Conservation (phyloP, 78 protist species). For the Cavenderia fasciculata region DNA sequence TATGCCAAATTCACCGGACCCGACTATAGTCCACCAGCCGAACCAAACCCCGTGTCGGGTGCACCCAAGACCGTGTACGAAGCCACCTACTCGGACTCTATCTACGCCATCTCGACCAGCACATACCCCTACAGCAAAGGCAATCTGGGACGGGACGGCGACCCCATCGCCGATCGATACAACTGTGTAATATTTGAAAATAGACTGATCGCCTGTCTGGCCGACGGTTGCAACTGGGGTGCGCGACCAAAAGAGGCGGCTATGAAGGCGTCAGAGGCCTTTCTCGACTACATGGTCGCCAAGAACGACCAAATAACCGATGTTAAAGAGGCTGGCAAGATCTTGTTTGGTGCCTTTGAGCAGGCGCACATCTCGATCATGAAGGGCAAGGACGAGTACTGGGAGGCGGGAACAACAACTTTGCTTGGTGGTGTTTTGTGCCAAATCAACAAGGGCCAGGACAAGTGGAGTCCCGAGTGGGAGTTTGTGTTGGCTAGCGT, state of each 20-base stretch:
- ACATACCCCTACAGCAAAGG: conserved; percentile 56
- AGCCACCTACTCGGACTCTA: neutral
- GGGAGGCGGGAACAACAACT: conserved; percentile 83
- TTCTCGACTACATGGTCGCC: conserved; percentile 49
- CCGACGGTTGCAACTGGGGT: conserved; percentile 86
- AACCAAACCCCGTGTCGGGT: neutral
- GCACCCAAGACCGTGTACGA: conserved; percentile 33
- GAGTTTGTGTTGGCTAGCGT: conserved; percentile 67
- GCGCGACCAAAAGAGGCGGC: conserved; percentile 57
- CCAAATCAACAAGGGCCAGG: conserved; percentile 61
- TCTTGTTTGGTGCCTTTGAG: conserved; percentile 63
- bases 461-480: conserved; percentile 80
- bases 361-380: conserved; percentile 55
- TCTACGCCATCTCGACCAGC: conserved; percentile 44
- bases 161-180: conserved; percentile 75
- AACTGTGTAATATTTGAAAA: conserved; percentile 44
- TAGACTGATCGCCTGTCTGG: conserved; percentile 62
- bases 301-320: conserved; percentile 64
- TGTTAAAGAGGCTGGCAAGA: conserved; percentile 75
- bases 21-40: conserved; percentile 12
- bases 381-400: conserved; percentile 61
- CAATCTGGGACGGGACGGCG: conserved; percentile 45
- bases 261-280: conserved; percentile 60
- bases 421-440: conserved; percentile 76
- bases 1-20: conserved; percentile 41